Evolutionary conservation across 2,329 filamentous ascomycete genomes (phyloP).

Genomic region (Xylariales sp.): DNA sequence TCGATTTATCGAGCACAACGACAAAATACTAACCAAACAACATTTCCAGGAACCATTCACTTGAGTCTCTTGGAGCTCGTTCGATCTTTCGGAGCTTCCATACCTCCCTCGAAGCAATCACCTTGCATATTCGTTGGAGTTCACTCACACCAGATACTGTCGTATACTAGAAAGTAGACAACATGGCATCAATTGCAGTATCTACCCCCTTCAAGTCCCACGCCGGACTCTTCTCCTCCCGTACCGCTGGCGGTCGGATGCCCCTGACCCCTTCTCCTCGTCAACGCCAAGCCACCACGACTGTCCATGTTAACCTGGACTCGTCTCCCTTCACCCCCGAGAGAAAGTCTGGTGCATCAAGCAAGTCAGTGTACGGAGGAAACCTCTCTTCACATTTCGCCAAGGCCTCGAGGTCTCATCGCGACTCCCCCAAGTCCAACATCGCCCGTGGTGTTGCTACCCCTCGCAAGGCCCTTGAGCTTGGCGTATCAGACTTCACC

Average conservation of each 20-base stretch:
- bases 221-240: conserved; percentile 83
- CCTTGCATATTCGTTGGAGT: conserved; percentile 41
- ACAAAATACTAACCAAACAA: conserved; percentile 41
- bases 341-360: conserved; percentile 46
- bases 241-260: conserved; percentile 91
- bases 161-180: conserved; percentile 20
- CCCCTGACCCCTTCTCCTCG: conserved; percentile 89
- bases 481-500: conserved; percentile 88
- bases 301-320: conserved; percentile 47
- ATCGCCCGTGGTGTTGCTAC: conserved; percentile 72
- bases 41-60: conserved; percentile 51
- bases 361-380: conserved; percentile 74
- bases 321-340: conserved; percentile 77
- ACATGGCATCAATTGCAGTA: conserved; percentile 78
- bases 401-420: conserved; percentile 64
- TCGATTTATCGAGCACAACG: conserved; percentile 45
- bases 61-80: conserved; percentile 57
- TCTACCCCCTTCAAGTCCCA: conserved; percentile 95
- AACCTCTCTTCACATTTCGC: conserved; percentile 77
- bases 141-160: conserved; percentile 29
- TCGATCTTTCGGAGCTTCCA: conserved; percentile 36
- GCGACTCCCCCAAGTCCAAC: conserved; percentile 94
- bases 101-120: conserved; percentile 35
- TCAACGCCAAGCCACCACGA: conserved; percentile 48
- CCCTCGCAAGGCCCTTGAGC: conserved; percentile 77